Conservation (phyloP, 768 basidiomycete genomes). For the Leccinum sublutescens region DNA sequence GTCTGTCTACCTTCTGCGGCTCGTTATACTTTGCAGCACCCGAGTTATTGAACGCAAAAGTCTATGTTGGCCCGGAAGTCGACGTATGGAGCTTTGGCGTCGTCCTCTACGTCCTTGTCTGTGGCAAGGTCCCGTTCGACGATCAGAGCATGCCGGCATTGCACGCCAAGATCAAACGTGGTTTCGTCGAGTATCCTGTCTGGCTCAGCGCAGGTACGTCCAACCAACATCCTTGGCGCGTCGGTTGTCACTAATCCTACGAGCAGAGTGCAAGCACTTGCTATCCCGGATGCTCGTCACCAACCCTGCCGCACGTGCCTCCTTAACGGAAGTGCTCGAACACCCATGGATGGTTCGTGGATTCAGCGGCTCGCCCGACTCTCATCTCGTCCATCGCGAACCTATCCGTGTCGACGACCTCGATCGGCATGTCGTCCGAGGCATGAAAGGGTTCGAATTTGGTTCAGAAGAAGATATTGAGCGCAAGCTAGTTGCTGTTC, state of each 20-base stretch:
- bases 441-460: constrained; percentile 97
- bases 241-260: constrained; percentile 11
- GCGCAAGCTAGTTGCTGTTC: constrained; percentile 62
- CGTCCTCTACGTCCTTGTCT: constrained; percentile 95
- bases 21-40: constrained; percentile 98
- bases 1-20: constrained; percentile 95
- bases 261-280: constrained; percentile 87
- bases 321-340: constrained; percentile 77
- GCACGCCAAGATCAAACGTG: constrained; percentile 98
- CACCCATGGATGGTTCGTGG: constrained; percentile 96
- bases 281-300: constrained; percentile 96
- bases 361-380: constrained; percentile 73
- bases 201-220: constrained; percentile 90
- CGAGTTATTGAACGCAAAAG: constrained; percentile 93
- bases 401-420: constrained; percentile 88
- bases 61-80: constrained; percentile 96
- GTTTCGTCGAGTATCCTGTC: constrained; percentile 93
- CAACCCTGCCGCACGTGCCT: constrained; percentile 80
- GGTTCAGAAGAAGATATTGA: constrained; percentile 87
- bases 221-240: neutral
- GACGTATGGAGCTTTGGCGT: constrained; percentile 99
- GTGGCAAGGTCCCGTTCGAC: constrained; percentile 98
- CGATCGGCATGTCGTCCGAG: constrained; percentile 78
- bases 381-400: constrained; percentile 85
- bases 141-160: constrained; percentile 99